Evolutionary conservation across 108 stramenopile species (phyloP), one percentile per base, ranked within the genome.

Genomic region (Pseudonitzschia delicatissima): DNA sequence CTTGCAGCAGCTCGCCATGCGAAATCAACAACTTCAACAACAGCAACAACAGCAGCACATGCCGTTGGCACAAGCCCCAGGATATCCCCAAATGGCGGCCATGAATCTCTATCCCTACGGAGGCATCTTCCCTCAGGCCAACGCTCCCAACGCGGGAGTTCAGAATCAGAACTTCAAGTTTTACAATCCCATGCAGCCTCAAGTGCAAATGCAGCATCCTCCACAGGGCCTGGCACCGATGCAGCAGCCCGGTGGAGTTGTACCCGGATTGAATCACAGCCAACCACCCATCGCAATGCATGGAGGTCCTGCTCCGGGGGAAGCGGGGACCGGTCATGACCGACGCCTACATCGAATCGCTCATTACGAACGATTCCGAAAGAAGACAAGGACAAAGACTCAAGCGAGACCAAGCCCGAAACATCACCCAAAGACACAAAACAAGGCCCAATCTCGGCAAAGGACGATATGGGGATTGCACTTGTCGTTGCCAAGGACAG

Each of bases 401-500:
- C n/a, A 42, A 33, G 17, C 31, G 31, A 55, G 5, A 15, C 9
- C 17, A 33, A 55, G 51, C 26, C 51, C 15, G 40, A 13, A 15
- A 42, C 40, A 13, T 53, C 29, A 20, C 8, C 26, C 3, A 33
- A 25, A 23, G 32, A 0, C 53, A 8, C n/a, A n/a, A n/a, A n/a
- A n/a, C n/a, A 55, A 13, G 53, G 53, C n/a, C 6, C 31, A 11
- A 48, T 7, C 20, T 31, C 29, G 6, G 53, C 53, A n/a, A 55
- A 55, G 32, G 53, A 55, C 32, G 31, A 55, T 12, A 55, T 55
- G 53, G 31, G 31, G 11, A 5, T 55, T 3, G n/a, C 31, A 25
- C 79, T 91, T 34, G 87, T 87, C 13, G 40, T 71, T 12, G 49
- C 65, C 20, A 66, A 84, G 62, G 90, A 91, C 58, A 68, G 69